Base-by-base conservation (phyloP, 129 eudicot species). In the Centaurea solstitialis region DNA sequence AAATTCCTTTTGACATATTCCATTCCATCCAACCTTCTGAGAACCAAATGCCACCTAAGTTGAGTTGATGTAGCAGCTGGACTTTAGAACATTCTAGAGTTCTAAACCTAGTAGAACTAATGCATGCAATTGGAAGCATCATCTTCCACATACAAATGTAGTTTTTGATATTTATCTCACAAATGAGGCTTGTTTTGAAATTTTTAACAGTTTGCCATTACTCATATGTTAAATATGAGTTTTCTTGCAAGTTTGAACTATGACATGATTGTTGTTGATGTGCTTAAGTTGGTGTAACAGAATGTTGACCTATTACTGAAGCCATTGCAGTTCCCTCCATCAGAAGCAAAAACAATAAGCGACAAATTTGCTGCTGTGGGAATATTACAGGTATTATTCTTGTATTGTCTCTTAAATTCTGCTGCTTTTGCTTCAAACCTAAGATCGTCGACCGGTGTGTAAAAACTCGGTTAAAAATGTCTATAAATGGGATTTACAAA, bases 361-460 rank as follows among this genome's bases (percentile, higher is more conserved):
- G 99, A 95, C 92, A 95, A 95, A 86, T 93, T 95, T 92, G 99
- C 99, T 73, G 99, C 99, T 79, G 98, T 95, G 72, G 94, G 93
- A 35, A 95, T 95, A 75, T 90, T 95, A 85, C 98, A 95, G 97
- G 99, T 95, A 86, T 28, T 69, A 68, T 59, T 30, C 38, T 26
- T 24, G 39, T n/a, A 41, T 8, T 30, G 18, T 24, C 73, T 65
- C 12, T 15, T 6, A 38, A 40, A 13, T 62, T 61, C 39, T 68
- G 43, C 43, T 28, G 12, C 9, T 72, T 38, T 72, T 2, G 11
- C 33, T 10, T 45, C 17, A 57, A 57, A 57, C 22, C 65, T 6
- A 57, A 57, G 65, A 57, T 53, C 9, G 17, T 13, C 17, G 61
- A 53, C 17, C 30, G 1, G 5, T 17, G 22, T 53, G 64, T 53